Base-by-base conservation (phyloP, 768 basidiomycete genomes). In the Kockovaella imperatae region DNA sequence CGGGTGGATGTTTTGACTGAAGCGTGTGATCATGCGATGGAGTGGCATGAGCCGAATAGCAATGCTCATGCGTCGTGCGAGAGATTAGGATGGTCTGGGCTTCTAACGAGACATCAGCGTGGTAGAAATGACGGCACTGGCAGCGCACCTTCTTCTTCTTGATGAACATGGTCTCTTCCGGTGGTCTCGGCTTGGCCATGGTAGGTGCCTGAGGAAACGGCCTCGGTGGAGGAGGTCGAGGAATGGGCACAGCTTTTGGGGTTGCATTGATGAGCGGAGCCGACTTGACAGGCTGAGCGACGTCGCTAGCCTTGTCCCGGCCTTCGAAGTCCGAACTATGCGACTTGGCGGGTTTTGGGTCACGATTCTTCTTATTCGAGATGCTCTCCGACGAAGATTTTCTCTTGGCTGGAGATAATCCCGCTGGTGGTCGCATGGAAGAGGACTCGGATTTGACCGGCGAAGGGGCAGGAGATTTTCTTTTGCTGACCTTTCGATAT, bases 111-210 rank as follows among this genome's bases (percentile, higher is more conserved):
- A 25, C n/a, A 35, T n/a, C 17, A 35, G n/a, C 26, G 15, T 2
- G 47, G 15, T n/a, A 18, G 8, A 30, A 48, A 14, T 17, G 21
- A 41, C 13, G 21, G 13, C n/a, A 32, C 14, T 24, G 21, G 21
- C 15, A 29, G n/a, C 56, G 25, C 26, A 55, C 54, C 53, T 63
- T 63, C 38, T 63, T 63, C 51, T 57, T 63, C 31, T 60, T 63
- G 41, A 60, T 53, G 35, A 63, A 60, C 31, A 63, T 28, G 4
- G 54, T 49, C 28, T 63, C 58, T 36, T 63, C 61, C 4, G 54
- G 21, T 54, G 45, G 5, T 30, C 50, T 7, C 18, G 44, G 8
- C 20, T 26, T 10, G 47, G 58, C 10, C 35, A 45, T 2, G 50
- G 47, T 18, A 39, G 35, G 15, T 6, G 21, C 20, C 1, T 1